A percentile compares a stretch with the other conserved stretches of the same genome.
Evolutionary conservation across 2,329 filamentous ascomycete species (phyloP).

Genomic region (Amauroascus niger): DNA sequence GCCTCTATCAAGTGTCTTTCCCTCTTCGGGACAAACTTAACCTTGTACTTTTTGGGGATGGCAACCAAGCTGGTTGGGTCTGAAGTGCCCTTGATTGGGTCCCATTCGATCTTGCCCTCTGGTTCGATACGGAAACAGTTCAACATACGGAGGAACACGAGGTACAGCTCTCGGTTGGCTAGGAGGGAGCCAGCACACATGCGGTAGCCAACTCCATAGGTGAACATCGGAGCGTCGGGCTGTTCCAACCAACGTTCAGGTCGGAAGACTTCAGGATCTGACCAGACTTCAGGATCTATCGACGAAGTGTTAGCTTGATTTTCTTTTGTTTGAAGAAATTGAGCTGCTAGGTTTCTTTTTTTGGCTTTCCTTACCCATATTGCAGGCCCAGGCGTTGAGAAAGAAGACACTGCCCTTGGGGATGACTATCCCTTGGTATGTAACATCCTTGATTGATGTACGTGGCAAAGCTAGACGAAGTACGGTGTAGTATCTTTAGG

Average conservation of each 20-base stretch:
- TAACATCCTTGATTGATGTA: slow-evolving; percentile 51
- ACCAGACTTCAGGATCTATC: slow-evolving; percentile 48
- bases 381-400: slow-evolving; percentile 59
- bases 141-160: slow-evolving; percentile 53
- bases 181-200: slow-evolving; percentile 58
- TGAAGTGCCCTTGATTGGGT: slow-evolving; percentile 50
- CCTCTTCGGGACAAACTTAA: slow-evolving; percentile 49
- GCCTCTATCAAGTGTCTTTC: slow-evolving; percentile 37
- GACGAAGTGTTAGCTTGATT: not conserved
- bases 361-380: slow-evolving; percentile 46
- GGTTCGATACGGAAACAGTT: slow-evolving; percentile 52
- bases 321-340: not conserved
- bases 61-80: slow-evolving; percentile 55
- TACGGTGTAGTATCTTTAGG: slow-evolving; percentile 50
- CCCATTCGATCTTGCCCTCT: slow-evolving; percentile 46
- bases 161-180: slow-evolving; percentile 56
- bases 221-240: slow-evolving; percentile 55
- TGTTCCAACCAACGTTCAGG: slow-evolving; percentile 55
- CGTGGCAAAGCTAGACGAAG: slow-evolving; percentile 54
- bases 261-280: slow-evolving; percentile 49
- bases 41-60: slow-evolving; percentile 50
- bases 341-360: not conserved
- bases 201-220: slow-evolving; percentile 56
- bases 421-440: slow-evolving; percentile 49
- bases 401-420: slow-evolving; percentile 56